Percentiles rank a stretch among this genome's conserved stretches.
Evolutionary conservation across 352 stramenopile genomes (phyloP).

Genomic region (Globisporangium echinulatum): DNA sequence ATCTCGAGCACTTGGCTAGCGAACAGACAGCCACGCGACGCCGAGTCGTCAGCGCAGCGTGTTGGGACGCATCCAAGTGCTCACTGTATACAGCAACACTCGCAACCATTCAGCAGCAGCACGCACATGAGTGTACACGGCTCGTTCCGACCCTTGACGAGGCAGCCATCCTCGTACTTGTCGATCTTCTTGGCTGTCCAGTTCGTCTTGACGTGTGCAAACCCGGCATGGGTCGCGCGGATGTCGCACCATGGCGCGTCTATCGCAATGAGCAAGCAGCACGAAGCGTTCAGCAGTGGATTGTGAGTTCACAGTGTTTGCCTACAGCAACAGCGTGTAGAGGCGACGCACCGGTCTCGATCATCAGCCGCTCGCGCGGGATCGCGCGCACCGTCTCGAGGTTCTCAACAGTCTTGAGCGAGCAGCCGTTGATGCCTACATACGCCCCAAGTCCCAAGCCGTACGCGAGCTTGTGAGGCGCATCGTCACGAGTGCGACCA

Average conservation of each 20-base stretch:
- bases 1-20: conserved; percentile 82
- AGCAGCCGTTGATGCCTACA: conserved; percentile 93
- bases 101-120: no score
- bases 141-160: conserved; percentile 95
- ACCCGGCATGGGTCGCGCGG: conserved; percentile 89
- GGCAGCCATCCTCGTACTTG: conserved; percentile 79
- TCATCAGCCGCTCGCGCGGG: conserved; percentile 88
- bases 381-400: conserved; percentile 90
- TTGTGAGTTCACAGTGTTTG: background rate
- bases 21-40: background rate
- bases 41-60: no score
- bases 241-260: conserved; percentile 97
- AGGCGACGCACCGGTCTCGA: conserved; percentile 84
- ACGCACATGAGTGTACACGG: conserved; percentile 94
- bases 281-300: no score
- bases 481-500: no score
- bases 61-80: no score
- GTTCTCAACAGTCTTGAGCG: conserved; percentile 93
- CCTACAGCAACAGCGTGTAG: background rate
- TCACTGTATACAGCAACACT: no score
- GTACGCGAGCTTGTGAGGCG: no score
- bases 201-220: conserved; percentile 80
- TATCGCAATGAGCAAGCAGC: conserved; percentile 7
- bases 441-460: no score
- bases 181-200: conserved; percentile 92